Percentiles rank a stretch among this genome's conserved stretches.
phyloP scores from a whole-genome alignment of 2,329 filamentous ascomycete genomes.

The Phialophora expanda region DNA sequence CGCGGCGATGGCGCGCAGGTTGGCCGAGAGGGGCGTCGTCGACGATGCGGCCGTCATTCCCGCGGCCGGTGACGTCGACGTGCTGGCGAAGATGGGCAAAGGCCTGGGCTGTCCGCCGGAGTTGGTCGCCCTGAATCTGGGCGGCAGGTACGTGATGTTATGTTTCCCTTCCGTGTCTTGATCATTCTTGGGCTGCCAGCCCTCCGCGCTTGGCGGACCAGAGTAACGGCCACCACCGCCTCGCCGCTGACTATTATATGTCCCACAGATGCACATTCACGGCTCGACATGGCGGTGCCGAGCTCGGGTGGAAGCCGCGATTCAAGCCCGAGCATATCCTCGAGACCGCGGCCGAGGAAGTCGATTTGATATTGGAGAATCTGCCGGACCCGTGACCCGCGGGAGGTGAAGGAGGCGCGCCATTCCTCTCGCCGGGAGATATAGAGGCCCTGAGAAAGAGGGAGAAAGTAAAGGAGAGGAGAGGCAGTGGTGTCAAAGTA shows the following conservation, averaged over 20 bases:
- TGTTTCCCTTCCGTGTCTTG: background rate
- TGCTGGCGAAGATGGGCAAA: conserved; percentile 50
- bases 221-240: too few species aligned
- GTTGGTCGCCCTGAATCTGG: conserved; percentile 50
- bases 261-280: conserved; percentile 53
- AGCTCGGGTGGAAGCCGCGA: conserved; percentile 55
- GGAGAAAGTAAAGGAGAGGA: too few species aligned
- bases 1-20: conserved; percentile 49
- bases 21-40: conserved; percentile 51
- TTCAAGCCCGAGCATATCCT: conserved; percentile 55
- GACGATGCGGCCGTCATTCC: conserved; percentile 45
- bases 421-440: too few species aligned
- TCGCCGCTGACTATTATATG: conserved; percentile 2
- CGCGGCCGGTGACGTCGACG: conserved; percentile 44
- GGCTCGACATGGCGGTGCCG: conserved; percentile 47
- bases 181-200: background rate
- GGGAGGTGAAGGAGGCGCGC: too few species aligned
- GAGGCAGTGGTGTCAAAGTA: too few species aligned
- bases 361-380: conserved; percentile 50
- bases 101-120: conserved; percentile 46
- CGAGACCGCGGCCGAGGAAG: conserved; percentile 54
- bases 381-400: background rate
- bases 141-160: conserved; percentile 49
- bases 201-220: too few species aligned
- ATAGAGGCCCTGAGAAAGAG: too few species aligned